Base-by-base conservation (phyloP, 768 basidiomycete species). In the Xerocomellus intermedius region DNA sequence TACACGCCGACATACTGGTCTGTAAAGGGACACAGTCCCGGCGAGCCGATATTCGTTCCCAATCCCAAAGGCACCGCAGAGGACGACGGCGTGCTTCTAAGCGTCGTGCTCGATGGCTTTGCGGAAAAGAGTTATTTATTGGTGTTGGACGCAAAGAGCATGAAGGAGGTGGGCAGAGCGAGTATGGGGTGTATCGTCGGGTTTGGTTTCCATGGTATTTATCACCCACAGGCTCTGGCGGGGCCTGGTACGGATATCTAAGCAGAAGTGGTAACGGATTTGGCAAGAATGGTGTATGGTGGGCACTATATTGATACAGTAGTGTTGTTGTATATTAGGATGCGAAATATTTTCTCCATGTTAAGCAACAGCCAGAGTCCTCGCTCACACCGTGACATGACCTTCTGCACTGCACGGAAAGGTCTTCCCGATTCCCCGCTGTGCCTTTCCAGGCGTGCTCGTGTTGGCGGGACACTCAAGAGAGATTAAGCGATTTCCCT, bases 81-180 rank as follows among this genome's bases (percentile, higher is more conserved):
- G 43, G 75, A 75, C 46, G 73, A 69, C 12, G 75, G 75, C 0
- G 73, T 75, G 3, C 59, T 76, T 22, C 48, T 76, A 48, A 72
- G 57, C n/a, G 69, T 76, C 16, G 73, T 73, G 30, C 65, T 76
- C 17, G 69, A 76, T 32, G 72, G 66, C 8, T 58, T 55, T 16
- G 17, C 55, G 13, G 68, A 59, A 42, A 65, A 59, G 60, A 76
- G 75, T 30, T 70, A 68, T 52, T 55, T 76, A 19, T 65, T 76
- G 28, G 72, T 74, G 13, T 55, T 76, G 59, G 70, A 74, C 42
- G 73, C 74, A 7, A 63, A 64, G 53, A 64, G 19, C 12, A 69
- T 76, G 75, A 57, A 60, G 33, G 75, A 76, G 48, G 48, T 73
- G 28, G 75, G 68, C 14, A 65, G 74, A 43, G 74, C 74, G 21